These are phyloP conservation scores for Tuctoria greenei DNA, from an alignment of 176 grass and related monocot genomes.

Conservation along the genomic window DNA sequence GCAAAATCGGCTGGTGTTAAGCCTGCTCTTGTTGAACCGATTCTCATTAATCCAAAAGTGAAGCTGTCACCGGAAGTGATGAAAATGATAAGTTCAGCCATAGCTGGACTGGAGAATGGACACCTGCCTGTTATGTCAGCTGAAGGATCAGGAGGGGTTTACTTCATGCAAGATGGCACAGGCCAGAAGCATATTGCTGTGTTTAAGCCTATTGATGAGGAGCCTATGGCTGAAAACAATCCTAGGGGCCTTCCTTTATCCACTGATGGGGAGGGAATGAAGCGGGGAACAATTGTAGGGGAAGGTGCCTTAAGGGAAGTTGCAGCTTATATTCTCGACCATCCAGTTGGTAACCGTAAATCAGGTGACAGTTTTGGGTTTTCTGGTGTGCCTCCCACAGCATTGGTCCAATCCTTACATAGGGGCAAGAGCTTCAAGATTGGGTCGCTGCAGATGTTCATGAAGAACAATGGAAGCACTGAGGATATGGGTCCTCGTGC, in stretches of 20 bases:
- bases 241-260: slow-evolving; percentile 62
- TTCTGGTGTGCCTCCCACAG: slow-evolving; percentile 74
- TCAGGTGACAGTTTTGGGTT: slow-evolving; percentile 35
- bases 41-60: slow-evolving; percentile 50
- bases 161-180: slow-evolving; percentile 71
- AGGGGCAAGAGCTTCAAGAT: slow-evolving; percentile 64
- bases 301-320: slow-evolving; percentile 73
- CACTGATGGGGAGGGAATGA: slow-evolving; percentile 74
- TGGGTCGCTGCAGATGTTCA: slow-evolving; percentile 78
- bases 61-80: slow-evolving; percentile 46
- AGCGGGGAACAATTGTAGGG: slow-evolving; percentile 64
- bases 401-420: slow-evolving; percentile 56
- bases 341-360: slow-evolving; percentile 22
- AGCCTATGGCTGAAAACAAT: slow-evolving; percentile 73
- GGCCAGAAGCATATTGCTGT: slow-evolving; percentile 58
- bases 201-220: slow-evolving; percentile 88
- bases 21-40: slow-evolving; percentile 51
- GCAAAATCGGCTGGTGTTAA: slow-evolving; percentile 27
- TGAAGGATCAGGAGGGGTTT: slow-evolving; percentile 78
- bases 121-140: slow-evolving; percentile 59
- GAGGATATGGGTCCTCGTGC: slow-evolving; percentile 47
- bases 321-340: slow-evolving; percentile 78
- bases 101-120: slow-evolving; percentile 56
- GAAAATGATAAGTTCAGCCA: slow-evolving; percentile 46
- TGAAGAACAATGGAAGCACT: slow-evolving; percentile 43